Conservation (phyloP, 139 green algal genomes). For the Diplosphaera chodatii region DNA sequence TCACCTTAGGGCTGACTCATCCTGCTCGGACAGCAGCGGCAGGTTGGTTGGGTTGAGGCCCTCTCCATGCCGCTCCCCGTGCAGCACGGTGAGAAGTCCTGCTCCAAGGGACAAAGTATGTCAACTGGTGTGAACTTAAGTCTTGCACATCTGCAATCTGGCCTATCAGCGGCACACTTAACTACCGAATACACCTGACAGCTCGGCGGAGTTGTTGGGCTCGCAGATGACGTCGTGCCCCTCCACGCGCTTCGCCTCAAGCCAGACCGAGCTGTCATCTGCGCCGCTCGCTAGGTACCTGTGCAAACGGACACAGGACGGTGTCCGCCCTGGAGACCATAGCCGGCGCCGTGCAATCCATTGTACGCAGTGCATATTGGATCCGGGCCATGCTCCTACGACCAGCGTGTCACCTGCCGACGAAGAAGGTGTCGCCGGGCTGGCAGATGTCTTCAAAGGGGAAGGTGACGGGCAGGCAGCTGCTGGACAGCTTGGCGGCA, state of each 20-base stretch:
- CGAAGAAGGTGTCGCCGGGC: conserved; percentile 58
- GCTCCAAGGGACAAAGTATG: too few relatives aligned
- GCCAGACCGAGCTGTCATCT: conserved; percentile 57
- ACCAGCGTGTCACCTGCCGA: conserved; percentile 61
- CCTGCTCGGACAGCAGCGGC: conserved; percentile 38
- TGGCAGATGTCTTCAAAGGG: conserved; percentile 27
- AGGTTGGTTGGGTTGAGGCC: conserved; percentile 54
- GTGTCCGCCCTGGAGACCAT: too few relatives aligned
- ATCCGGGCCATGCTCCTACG: too few relatives aligned
- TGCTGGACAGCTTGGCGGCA: conserved; percentile 13
- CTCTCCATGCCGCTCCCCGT: conserved; percentile 43
- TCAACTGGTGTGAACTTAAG: too few relatives aligned
- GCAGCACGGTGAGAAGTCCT: conserved; percentile 66
- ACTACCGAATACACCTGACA: too few relatives aligned
- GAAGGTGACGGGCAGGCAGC: conserved; percentile 53
- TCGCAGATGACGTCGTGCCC: conserved; percentile 46
- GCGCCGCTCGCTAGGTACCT: conserved; percentile 66
- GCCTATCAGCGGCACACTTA: too few relatives aligned
- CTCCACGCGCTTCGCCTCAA: conserved; percentile 50
- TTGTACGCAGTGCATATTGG: not conserved
- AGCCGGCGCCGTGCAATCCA: not conserved
- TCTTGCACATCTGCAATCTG: too few relatives aligned
- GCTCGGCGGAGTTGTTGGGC: conserved; percentile 50
- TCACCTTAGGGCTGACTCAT: conserved; percentile 28
- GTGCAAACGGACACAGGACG: too few relatives aligned